Conservation (phyloP, 2,329 filamentous ascomycete genomes). For the Aspergillus unguis region DNA sequence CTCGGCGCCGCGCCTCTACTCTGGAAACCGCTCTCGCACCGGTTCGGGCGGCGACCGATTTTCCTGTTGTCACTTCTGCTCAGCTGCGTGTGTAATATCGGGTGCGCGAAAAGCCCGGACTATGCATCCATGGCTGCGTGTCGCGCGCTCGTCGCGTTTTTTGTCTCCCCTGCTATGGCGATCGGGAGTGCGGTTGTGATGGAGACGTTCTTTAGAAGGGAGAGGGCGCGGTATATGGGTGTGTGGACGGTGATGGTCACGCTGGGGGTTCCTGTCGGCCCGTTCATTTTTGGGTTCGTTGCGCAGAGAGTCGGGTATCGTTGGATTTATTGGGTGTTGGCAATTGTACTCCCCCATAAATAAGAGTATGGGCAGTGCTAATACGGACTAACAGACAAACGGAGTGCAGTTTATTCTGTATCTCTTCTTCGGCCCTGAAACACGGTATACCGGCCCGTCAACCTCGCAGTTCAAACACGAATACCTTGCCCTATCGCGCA, state of each 20-base stretch:
- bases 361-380: background rate
- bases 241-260: conserved; percentile 45
- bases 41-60: conserved; percentile 54
- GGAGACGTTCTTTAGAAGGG: conserved; percentile 55
- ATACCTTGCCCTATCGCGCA: conserved; percentile 48
- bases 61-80: conserved; percentile 52
- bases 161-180: conserved; percentile 52
- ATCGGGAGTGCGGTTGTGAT: conserved; percentile 56
- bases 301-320: conserved; percentile 1
- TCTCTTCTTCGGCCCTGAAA: conserved; percentile 55
- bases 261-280: conserved; percentile 17
- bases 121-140: conserved; percentile 52
- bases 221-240: conserved; percentile 53
- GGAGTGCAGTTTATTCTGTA: conserved; percentile 57
- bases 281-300: conserved; percentile 13
- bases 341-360: conserved; percentile 41
- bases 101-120: conserved; percentile 49
- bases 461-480: conserved; percentile 22
- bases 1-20: conserved; percentile 54
- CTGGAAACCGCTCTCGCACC: conserved; percentile 53
- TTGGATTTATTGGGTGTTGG: conserved; percentile 48
- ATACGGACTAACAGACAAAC: conserved; percentile 45
- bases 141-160: conserved; percentile 42
- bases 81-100: conserved; percentile 51
- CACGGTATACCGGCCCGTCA: conserved; percentile 43